Evolutionary conservation across 345 rosid species (phyloP).

Genomic region (Anacardium occidentale): DNA sequence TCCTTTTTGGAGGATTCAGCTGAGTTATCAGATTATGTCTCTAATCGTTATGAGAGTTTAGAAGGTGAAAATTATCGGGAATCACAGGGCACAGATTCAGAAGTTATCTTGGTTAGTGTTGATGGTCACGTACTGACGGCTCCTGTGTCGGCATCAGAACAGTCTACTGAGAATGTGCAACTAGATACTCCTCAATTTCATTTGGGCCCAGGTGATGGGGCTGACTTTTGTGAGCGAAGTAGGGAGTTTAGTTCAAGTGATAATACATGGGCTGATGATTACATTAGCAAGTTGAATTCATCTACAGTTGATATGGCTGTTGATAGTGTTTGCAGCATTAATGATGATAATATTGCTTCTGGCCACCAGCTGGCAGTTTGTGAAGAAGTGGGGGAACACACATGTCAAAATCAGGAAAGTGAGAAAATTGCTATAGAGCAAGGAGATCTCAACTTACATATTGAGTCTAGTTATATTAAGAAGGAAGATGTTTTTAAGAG

Average conservation of each 20-base stretch:
- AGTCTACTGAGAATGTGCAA: slow-evolving; percentile 52
- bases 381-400: too few relatives aligned
- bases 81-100: slow-evolving; percentile 53
- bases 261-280: slow-evolving; percentile 50
- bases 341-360: too few relatives aligned
- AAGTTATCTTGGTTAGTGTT: slow-evolving; percentile 78
- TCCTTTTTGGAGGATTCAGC: slow-evolving; percentile 48
- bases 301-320: slow-evolving; percentile 30
- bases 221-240: slow-evolving; percentile 61
- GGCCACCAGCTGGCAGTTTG: too few relatives aligned
- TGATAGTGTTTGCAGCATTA: too few relatives aligned
- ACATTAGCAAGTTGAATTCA: slow-evolving; percentile 41
- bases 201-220: slow-evolving; percentile 70
- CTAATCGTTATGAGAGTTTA: slow-evolving; percentile 46
- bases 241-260: slow-evolving; percentile 58
- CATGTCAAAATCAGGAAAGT: too few relatives aligned
- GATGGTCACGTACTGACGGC: slow-evolving; percentile 86
- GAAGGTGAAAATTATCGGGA: slow-evolving; percentile 47
- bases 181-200: slow-evolving; percentile 71
- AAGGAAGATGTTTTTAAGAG: too few relatives aligned
- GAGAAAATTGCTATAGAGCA: too few relatives aligned
- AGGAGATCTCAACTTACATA: too few relatives aligned
- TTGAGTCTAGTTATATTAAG: too few relatives aligned
- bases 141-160: slow-evolving; percentile 66
- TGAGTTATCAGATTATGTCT: slow-evolving; percentile 52